These are phyloP conservation scores for Nymphaea colorata DNA, from an alignment of 164 flowering plant genomes.

Conservation along the genomic window DNA sequence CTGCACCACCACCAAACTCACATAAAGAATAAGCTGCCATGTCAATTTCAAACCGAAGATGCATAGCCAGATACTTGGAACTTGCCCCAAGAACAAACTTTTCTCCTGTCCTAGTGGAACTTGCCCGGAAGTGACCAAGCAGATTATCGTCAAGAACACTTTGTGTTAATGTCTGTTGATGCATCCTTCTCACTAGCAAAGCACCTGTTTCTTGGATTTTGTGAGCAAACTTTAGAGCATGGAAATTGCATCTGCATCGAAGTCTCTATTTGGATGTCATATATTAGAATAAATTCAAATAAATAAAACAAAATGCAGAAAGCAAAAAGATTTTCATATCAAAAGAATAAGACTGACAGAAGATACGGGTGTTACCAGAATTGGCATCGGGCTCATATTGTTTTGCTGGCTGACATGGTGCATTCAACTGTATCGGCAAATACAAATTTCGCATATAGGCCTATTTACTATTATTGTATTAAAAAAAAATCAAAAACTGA, in stretches of 20 bases:
- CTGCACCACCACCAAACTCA: slow-evolving; percentile 93
- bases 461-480: too few species aligned
- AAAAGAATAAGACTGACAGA: too few species aligned
- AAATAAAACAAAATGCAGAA: slow-evolving; percentile 8
- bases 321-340: neutral
- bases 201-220: slow-evolving; percentile 93
- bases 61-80: slow-evolving; percentile 72
- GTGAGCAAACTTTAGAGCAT: slow-evolving; percentile 80
- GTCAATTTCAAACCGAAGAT: slow-evolving; percentile 94
- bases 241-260: slow-evolving; percentile 99
- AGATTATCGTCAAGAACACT: slow-evolving; percentile 68
- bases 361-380: too few species aligned
- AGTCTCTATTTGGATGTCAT: slow-evolving; percentile 79
- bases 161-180: slow-evolving; percentile 30
- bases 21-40: slow-evolving; percentile 98
- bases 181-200: slow-evolving; percentile 63
- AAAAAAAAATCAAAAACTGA: too few species aligned
- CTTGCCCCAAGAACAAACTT: slow-evolving; percentile 18
- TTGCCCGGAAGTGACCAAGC: slow-evolving; percentile 49
- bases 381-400: too few species aligned
- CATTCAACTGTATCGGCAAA: too few species aligned
- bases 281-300: slow-evolving; percentile 56
- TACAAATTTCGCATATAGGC: too few species aligned
- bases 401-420: too few species aligned
- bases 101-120: slow-evolving; percentile 17